Evolutionary conservation across 257 asterid species (phyloP).

Genomic region (Solanum bulbocastanum): DNA sequence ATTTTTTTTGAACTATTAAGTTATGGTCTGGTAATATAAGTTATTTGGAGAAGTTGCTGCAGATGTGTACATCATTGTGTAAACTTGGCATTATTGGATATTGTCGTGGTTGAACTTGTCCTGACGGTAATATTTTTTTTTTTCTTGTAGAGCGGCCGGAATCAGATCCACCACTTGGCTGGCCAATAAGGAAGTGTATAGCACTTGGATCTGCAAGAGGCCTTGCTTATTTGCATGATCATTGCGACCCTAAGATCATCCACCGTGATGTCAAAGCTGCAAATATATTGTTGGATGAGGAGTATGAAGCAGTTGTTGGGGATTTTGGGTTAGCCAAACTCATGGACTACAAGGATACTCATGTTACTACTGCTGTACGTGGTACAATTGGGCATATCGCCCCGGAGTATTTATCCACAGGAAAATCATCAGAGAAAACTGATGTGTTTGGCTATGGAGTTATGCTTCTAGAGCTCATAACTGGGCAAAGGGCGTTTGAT

Average conservation of each 20-base stretch:
- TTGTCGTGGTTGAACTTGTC: neutral
- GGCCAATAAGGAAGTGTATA: constrained; percentile 62
- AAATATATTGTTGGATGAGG: constrained; percentile 74
- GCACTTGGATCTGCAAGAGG: constrained; percentile 91
- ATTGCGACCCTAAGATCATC: constrained; percentile 81
- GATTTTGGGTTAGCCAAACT: constrained; percentile 92
- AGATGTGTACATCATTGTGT: neutral
- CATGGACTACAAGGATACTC: constrained; percentile 95
- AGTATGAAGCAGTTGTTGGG: constrained; percentile 92
- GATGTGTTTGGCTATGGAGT: constrained; percentile 92
- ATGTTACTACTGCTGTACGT: constrained; percentile 84
- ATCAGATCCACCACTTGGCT: constrained; percentile 62
- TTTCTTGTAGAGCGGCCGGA: constrained; percentile 53
- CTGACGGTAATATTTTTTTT: neutral
- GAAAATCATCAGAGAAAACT: constrained; percentile 84
- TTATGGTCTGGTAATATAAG: neutral
- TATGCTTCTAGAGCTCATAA: constrained; percentile 94
- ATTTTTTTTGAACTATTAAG: neutral
- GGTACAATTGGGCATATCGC: constrained; percentile 84
- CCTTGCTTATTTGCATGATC: constrained; percentile 88
- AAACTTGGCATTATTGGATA: neutral
- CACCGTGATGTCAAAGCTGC: constrained; percentile 94
- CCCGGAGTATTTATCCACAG: constrained; percentile 78
- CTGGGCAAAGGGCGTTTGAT: constrained; percentile 87
- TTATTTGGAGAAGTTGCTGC: neutral